Conservation (phyloP, 805 yeast genomes). For the Kodamaea kakaduensis region DNA sequence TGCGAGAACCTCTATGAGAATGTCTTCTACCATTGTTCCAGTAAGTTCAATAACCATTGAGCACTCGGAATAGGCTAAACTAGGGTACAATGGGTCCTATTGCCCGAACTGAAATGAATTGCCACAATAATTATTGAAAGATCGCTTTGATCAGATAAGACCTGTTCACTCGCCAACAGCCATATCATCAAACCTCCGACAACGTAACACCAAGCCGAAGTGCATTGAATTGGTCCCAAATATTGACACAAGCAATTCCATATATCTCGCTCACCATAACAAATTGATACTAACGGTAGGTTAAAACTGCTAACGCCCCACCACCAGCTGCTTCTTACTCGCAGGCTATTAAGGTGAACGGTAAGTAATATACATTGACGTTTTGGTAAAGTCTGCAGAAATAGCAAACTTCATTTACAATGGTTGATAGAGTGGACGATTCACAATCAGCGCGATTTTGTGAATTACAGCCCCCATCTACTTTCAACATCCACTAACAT, state of each 20-base stretch:
- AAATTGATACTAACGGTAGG: conserved; percentile 32
- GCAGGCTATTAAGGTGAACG: conserved; percentile 88
- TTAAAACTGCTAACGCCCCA: conserved; percentile 77
- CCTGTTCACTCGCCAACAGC: no score
- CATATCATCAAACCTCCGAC: no score
- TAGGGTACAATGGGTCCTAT: no score
- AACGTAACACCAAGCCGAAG: no score
- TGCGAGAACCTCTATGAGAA: conserved; percentile 24
- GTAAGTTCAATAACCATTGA: conserved; percentile 20
- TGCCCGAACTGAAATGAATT: no score
- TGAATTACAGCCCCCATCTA: background rate
- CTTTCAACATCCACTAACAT: background rate
- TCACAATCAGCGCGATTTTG: background rate
- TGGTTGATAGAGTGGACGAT: background rate
- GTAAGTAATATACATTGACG: conserved; percentile 18
- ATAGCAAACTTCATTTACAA: background rate
- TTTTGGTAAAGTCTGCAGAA: no score
- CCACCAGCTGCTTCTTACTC: conserved; percentile 97
- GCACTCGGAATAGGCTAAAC: background rate
- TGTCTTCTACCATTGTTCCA: conserved; percentile 26
- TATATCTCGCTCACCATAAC: no score
- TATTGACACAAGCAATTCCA: no score
- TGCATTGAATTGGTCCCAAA: no score
- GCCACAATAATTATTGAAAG: no score
- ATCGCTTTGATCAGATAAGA: no score